phyloP scores from a whole-genome alignment of 352 stramenopile genomes.

The Globisporangium okanoganense region DNA sequence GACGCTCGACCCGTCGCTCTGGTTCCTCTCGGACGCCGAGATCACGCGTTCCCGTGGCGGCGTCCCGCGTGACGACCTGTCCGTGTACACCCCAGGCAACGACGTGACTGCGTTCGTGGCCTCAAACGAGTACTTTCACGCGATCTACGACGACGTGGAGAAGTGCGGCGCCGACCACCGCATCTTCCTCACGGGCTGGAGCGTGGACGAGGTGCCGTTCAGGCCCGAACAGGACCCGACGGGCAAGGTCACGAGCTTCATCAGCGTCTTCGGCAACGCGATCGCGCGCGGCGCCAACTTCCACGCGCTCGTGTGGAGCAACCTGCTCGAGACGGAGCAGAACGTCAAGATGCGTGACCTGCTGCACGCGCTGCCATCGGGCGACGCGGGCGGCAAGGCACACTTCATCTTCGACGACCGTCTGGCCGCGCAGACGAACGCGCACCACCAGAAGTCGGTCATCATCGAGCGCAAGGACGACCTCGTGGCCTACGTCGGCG shows the following conservation, averaged over 20 bases:
- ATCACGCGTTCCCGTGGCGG: constrained; percentile 44
- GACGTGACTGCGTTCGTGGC: constrained; percentile 35
- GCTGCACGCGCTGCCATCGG: not conserved
- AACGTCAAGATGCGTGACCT: constrained; percentile 5
- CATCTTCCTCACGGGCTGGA: constrained; percentile 59
- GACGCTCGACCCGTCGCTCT: constrained; percentile 37
- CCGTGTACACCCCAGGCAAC: constrained; percentile 45
- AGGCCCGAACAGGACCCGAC: constrained; percentile 27
- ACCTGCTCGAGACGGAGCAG: constrained; percentile 29
- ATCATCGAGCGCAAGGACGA: constrained; percentile 11
- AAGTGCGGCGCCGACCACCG: constrained; percentile 26
- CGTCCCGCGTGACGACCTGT: constrained; percentile 35
- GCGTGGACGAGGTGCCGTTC: constrained; percentile 55
- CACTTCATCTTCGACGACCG: constrained; percentile 51
- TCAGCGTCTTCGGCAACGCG: constrained; percentile 2
- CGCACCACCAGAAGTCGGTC: constrained; percentile 52
- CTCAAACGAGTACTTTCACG: constrained; percentile 43
- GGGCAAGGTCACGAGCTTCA: constrained; percentile 6
- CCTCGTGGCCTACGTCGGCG: constrained; percentile 27
- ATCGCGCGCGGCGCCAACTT: not conserved
- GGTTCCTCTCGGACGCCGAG: constrained; percentile 62
- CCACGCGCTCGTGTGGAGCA: constrained; percentile 8
- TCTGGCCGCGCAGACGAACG: constrained; percentile 19
- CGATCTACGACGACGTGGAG: constrained; percentile 44
- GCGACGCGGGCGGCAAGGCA: constrained; percentile 21